A percentile compares a stretch with the other conserved stretches of the same genome.
phyloP scores from a whole-genome alignment of 2,329 filamentous ascomycete genomes.

The Karstenula rhodostoma region DNA sequence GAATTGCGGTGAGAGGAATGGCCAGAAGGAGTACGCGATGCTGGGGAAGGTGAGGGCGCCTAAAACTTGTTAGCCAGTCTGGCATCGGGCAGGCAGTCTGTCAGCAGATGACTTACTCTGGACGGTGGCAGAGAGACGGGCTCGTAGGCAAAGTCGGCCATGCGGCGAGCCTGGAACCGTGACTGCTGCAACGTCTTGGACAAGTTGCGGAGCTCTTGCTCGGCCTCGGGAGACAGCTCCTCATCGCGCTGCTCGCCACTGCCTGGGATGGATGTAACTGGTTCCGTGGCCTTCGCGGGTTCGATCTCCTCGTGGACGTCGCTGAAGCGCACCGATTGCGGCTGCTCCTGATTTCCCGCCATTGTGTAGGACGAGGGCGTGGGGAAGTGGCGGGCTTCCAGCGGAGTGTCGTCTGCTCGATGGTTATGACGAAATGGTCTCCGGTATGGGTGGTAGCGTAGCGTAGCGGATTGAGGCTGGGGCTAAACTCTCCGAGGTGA shows the following conservation, averaged over 20 bases:
- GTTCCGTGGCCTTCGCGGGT: constrained; percentile 43
- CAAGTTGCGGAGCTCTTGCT: constrained; percentile 74
- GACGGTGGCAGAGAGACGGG: constrained; percentile 87
- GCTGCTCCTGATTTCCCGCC: constrained; percentile 36
- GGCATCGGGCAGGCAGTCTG: constrained; percentile 27
- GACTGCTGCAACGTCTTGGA: constrained; percentile 76
- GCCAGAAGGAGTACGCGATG: constrained; percentile 55
- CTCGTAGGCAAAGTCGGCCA: constrained; percentile 89
- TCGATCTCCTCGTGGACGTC: constrained; percentile 50
- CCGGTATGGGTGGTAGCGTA: background rate
- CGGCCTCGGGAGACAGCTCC: constrained; percentile 53
- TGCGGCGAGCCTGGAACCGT: constrained; percentile 80
- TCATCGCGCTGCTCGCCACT: constrained; percentile 33
- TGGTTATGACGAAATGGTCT: constrained; percentile 8
- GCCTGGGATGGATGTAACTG: constrained; percentile 40
- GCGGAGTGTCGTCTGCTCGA: background rate
- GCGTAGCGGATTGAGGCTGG: constrained; percentile 2
- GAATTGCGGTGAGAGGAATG: constrained; percentile 63
- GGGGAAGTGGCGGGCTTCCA: constrained; percentile 2
- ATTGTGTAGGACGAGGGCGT: constrained; percentile 26
- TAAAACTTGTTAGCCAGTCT: constrained; percentile 39
- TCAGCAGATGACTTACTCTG: constrained; percentile 69
- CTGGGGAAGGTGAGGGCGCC: constrained; percentile 58
- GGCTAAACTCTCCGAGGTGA: constrained; percentile 8
- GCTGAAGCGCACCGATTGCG: constrained; percentile 52